Evolutionary conservation across 2,329 filamentous ascomycete species (phyloP), one percentile per base, ranked within the genome.

Genomic region (Madurella mycetomatis): DNA sequence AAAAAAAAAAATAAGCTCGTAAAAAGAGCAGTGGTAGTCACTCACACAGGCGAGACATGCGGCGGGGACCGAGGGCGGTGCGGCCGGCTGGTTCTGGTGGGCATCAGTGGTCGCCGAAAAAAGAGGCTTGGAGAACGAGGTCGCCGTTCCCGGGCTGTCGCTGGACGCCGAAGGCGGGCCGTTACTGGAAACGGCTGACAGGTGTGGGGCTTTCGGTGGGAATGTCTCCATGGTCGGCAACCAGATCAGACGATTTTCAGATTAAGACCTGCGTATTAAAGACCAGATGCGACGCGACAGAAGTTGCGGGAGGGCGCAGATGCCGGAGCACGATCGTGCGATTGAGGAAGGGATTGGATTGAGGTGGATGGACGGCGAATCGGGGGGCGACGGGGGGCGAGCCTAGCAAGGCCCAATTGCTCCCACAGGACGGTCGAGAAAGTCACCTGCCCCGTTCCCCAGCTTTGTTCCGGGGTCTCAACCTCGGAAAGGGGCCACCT

Each of bases 41-140:
- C 78, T 70, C 72, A 82, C 79, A 67, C 79, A 82, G 53, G 76
- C 75, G 44, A 82, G 69, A 64, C 80, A 83, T 19, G 80, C 80
- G 31, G 80, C 77, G 46, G 78, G 73, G n/a, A 62, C 62, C 31
- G 64, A 59, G 7, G 60, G 60, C 32, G 58, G 54, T 19, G 59
- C 50, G 32, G 55, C 46, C 30, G 55, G 52, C 50, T 60, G 59
- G 32, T 46, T 40, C 16, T 41, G 18, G 49, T 57, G 60, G 56
- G 52, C 53, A 41, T 60, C 61, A 54, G 51, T 59, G 58, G 61
- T 63, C 57, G 60, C 64, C 57, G 62, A 62, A 31, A 47, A 9
- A 34, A 55, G 55, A 50, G 50, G 53, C 31, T 56, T 53, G 30
- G 60, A 47, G 32, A 51, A 56, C 30, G 58, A 59, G 62, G 60